Percentiles rank a stretch among this genome's conserved stretches.
Evolutionary conservation across 208 protist species (phyloP).

Genomic region (Novymonas esmeraldas): DNA sequence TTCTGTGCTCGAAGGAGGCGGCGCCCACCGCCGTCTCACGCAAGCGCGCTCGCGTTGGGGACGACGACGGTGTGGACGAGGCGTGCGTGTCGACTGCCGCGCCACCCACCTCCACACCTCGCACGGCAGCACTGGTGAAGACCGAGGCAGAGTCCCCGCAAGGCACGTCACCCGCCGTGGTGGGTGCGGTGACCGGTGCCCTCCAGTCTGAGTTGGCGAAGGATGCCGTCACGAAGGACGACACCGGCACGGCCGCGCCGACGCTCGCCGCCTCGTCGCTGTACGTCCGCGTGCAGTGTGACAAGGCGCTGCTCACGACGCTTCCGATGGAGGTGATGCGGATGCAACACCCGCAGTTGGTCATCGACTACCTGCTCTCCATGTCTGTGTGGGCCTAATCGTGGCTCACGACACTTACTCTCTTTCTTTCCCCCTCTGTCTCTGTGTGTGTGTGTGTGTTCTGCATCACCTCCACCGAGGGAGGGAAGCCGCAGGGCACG

Average conservation of each 20-base stretch:
- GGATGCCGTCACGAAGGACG: too few relatives aligned
- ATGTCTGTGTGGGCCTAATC: constrained; percentile 62
- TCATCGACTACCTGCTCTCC: constrained; percentile 81
- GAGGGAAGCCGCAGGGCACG: too few relatives aligned
- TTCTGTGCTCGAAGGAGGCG: constrained; percentile 33
- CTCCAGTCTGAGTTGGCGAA: too few relatives aligned
- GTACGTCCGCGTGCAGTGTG: constrained; percentile 78
- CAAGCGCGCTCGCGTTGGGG: constrained; percentile 10
- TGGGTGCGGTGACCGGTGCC: too few relatives aligned
- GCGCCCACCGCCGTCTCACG: neutral
- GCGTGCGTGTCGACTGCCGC: neutral
- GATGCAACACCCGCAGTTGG: constrained; percentile 69
- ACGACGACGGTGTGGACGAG: neutral
- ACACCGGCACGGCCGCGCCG: neutral
- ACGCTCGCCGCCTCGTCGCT: constrained; percentile 9
- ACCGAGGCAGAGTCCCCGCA: too few relatives aligned
- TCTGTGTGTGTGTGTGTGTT: too few relatives aligned
- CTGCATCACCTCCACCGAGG: too few relatives aligned
- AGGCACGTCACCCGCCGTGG: too few relatives aligned
- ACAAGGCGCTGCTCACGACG: constrained; percentile 62
- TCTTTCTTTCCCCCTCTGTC: too few relatives aligned
- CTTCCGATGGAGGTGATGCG: constrained; percentile 75
- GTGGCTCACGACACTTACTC: too few relatives aligned
- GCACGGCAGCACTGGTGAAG: too few relatives aligned
- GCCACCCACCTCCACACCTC: neutral